Evolutionary conservation across 2,329 filamentous ascomycete genomes (phyloP), one percentile per base, ranked within the genome.

Genomic region (Apiospora saccharicola): DNA sequence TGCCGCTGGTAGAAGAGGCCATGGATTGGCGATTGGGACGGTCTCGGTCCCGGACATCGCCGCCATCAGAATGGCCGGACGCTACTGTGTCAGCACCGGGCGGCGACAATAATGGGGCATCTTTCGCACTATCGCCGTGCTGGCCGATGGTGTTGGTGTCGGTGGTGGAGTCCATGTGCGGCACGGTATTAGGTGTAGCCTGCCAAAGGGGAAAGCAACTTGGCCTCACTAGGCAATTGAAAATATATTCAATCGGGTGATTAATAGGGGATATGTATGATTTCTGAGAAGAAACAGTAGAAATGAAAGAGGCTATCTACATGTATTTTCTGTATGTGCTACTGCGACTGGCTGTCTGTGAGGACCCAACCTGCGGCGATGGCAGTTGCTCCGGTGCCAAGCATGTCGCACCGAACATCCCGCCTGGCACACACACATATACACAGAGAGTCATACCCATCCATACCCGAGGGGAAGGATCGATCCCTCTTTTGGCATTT

Each of bases 91-190:
- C 16, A 13, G 30, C 22, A 10, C 7, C 19, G 46, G 30, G 57
- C 30, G 57, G 57, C 51, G 51, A 57, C 57, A 64, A 64, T 64
- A 64, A 64, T 41, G 57, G 30, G 34, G 34, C 34, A n/a, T 41
- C 57, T 41, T 64, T n/a, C 22, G 19, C 57, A 41, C 57, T 10
- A 41, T 41, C 34, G 34, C 34, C 57, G 57, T n/a, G 57, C 30
- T 64, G 12, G 34, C 4, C 22, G 49, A 5, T n/a, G 57, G 22
- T 41, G 57, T 24, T 14, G 57, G 57, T 22, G 57, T 64, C 34
- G 26, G 51, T 34, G 34, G 57, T 64, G 57, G 57, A 24, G 57
- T 41, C 57, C 57, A 64, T 64, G 34, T 64, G 34, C 57, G 57
- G 34, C 34, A 37, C 30, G 34, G 14, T 57, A 41, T 41, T 41